A percentile compares a stretch with the other conserved stretches of the same genome.
phyloP scores from a whole-genome alignment of 257 asterid genomes.

The Galeopsis tetrahit region DNA sequence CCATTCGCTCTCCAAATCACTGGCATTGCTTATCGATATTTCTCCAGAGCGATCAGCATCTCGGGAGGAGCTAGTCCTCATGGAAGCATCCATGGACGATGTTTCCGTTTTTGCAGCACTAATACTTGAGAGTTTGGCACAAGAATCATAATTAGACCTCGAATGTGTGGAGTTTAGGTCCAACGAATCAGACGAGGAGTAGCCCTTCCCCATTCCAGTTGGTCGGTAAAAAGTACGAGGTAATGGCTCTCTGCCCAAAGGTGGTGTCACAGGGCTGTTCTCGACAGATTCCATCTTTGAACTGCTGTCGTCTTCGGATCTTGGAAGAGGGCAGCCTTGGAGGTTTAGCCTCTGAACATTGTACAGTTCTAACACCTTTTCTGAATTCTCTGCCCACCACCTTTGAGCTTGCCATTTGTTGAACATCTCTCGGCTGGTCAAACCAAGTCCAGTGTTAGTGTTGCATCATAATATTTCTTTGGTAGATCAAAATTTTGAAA shows the following conservation, averaged over 20 bases:
- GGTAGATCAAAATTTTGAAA: not conserved
- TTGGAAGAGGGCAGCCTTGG: constrained; percentile 83
- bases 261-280: constrained; percentile 90
- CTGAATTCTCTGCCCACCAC: constrained; percentile 97
- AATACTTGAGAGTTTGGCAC: constrained; percentile 83
- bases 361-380: constrained; percentile 88
- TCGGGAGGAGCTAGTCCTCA: constrained; percentile 78
- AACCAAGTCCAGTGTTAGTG: not conserved
- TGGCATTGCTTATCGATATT: constrained; percentile 87
- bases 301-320: constrained; percentile 74
- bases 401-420: constrained; percentile 96
- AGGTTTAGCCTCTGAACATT: constrained; percentile 83
- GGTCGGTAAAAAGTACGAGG: constrained; percentile 70
- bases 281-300: constrained; percentile 68
- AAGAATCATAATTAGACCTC: constrained; percentile 62
- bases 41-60: constrained; percentile 83
- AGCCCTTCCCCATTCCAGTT: constrained; percentile 44
- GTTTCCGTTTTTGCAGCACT: constrained; percentile 56
- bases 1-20: constrained; percentile 91
- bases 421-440: constrained; percentile 79
- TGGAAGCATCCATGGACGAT: constrained; percentile 69
- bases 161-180: constrained; percentile 59
- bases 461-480: not conserved
- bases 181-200: constrained; percentile 73
- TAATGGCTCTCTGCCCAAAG: constrained; percentile 67